Conservation (phyloP, 805 yeast genomes). For the Pichia manshurica region DNA sequence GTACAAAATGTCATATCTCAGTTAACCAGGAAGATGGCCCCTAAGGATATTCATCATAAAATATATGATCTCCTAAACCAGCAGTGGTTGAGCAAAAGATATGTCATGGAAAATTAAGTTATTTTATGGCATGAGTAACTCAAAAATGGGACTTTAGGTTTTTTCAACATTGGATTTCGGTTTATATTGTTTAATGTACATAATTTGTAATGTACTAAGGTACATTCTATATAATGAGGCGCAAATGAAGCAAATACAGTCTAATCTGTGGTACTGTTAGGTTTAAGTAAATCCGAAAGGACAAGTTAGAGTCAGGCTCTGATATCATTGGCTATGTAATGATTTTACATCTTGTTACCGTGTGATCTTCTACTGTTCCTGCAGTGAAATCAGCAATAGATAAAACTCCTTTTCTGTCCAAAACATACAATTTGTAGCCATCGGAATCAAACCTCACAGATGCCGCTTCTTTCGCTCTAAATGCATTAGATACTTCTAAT, state of each 20-base stretch:
- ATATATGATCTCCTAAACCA: conserved; percentile 29
- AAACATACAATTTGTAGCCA: conserved; percentile 70
- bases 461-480: conserved; percentile 71
- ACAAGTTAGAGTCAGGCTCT: no score
- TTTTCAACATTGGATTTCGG: not conserved
- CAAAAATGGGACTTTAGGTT: not conserved
- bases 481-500: conserved; percentile 75
- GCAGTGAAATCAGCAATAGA: conserved; percentile 84
- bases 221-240: no score
- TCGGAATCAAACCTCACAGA: conserved; percentile 67
- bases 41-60: conserved; percentile 24
- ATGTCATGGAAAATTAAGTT: conserved; percentile 4
- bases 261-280: no score
- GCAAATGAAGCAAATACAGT: no score
- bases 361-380: conserved; percentile 67
- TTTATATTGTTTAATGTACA: not conserved
- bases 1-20: not conserved
- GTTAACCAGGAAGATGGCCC: not conserved
- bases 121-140: not conserved
- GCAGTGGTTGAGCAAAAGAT: conserved; percentile 7
- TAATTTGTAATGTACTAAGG: no score
- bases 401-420: conserved; percentile 77
- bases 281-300: no score
- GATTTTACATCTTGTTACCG: conserved; percentile 62
- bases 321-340: conserved; percentile 27